These are phyloP conservation scores for Aspergillus kassunensis DNA, from an alignment of 495 filamentous ascomycete species.

Conservation along the genomic window DNA sequence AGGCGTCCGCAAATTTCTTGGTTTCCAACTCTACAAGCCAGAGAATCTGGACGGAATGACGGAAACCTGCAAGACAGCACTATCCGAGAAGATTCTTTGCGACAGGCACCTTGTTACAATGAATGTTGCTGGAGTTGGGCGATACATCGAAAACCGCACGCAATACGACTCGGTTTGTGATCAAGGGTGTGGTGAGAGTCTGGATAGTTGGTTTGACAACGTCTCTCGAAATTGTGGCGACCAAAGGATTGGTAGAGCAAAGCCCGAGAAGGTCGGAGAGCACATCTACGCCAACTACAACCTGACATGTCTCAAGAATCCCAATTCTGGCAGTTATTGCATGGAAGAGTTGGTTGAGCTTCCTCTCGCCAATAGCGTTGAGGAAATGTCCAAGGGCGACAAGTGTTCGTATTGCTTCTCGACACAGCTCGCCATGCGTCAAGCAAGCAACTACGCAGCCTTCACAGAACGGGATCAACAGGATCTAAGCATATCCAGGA, in stretches of 20 bases:
- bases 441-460: not conserved
- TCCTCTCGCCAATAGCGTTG: not conserved
- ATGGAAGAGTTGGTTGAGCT: not conserved
- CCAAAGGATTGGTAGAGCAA: not conserved
- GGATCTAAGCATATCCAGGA: not conserved
- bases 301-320: not conserved
- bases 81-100: not conserved
- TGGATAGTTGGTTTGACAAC: slow-evolving; percentile 7
- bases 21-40: not conserved
- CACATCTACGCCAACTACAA: not conserved
- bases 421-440: not conserved
- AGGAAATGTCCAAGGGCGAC: not conserved
- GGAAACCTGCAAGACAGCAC: not conserved
- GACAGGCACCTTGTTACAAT: not conserved
- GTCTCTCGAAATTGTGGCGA: not conserved
- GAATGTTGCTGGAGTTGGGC: not conserved
- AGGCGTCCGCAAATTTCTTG: not conserved
- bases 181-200: not conserved
- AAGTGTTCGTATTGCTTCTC: not conserved
- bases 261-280: not conserved
- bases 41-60: not conserved
- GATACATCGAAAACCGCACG: not conserved
- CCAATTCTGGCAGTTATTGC: not conserved
- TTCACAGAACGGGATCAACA: not conserved
- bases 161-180: not conserved